Evolutionary conservation across 495 filamentous ascomycete species (phyloP).

Genomic region (Penicillium arizonense): DNA sequence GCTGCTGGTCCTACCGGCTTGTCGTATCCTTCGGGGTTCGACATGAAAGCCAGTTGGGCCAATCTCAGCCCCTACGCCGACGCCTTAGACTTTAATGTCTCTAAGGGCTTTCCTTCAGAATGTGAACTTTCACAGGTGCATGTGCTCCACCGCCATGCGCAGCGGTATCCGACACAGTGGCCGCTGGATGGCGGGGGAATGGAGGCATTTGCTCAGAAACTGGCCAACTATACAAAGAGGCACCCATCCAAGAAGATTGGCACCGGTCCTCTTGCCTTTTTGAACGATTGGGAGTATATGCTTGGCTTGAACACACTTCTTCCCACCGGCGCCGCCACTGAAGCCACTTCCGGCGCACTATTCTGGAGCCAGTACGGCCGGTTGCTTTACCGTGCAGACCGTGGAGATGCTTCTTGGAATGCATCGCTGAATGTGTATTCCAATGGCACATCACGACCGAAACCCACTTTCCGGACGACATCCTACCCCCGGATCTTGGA

Average conservation of each 20-base stretch:
- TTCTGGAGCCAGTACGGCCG: conserved; percentile 57
- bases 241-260: conserved; percentile 32
- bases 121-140: conserved; percentile 55
- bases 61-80: conserved; percentile 49
- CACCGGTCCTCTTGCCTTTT: conserved; percentile 45
- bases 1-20: conserved; percentile 26
- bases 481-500: conserved; percentile 49
- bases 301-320: conserved; percentile 43
- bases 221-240: conserved; percentile 41
- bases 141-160: conserved; percentile 51
- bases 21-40: conserved; percentile 32
- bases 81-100: conserved; percentile 35
- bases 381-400: conserved; percentile 43
- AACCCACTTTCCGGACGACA: conserved; percentile 50
- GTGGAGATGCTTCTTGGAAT: conserved; percentile 42
- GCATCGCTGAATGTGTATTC: conserved; percentile 37
- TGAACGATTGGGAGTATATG: conserved; percentile 51
- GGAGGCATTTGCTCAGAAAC: conserved; percentile 42
- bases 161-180: conserved; percentile 45
- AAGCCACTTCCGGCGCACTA: conserved; percentile 45
- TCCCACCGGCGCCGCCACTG: conserved; percentile 47
- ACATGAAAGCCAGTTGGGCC: conserved; percentile 40
- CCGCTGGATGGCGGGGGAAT: conserved; percentile 45
- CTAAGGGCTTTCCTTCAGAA: conserved; percentile 47
- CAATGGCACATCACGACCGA: conserved; percentile 45